phyloP scores from a whole-genome alignment of 148 eudicot genomes.

The Heliamphora exappendiculata region DNA sequence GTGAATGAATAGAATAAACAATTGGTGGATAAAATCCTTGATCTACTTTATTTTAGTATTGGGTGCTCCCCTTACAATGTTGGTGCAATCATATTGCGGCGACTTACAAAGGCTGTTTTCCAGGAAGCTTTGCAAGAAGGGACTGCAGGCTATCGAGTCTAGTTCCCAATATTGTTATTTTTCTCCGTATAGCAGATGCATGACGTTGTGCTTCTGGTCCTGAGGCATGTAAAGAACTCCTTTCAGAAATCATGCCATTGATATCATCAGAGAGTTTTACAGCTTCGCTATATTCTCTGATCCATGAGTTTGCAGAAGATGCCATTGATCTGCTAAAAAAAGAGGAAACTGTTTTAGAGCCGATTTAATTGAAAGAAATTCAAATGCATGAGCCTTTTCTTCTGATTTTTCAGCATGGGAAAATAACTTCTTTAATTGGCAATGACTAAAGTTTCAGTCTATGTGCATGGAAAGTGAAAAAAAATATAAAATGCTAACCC shows the following conservation, averaged over 20 bases:
- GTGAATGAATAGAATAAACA: not conserved
- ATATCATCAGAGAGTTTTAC: constrained; percentile 72
- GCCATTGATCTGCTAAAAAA: constrained; percentile 43
- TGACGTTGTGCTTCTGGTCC: constrained; percentile 76
- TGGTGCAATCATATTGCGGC: not conserved
- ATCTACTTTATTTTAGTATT: not conserved
- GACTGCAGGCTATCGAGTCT: constrained; percentile 76
- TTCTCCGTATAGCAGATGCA: constrained; percentile 68
- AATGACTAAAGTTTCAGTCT: not conserved
- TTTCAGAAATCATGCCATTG: constrained; percentile 67
- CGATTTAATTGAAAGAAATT: not conserved
- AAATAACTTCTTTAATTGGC: not conserved
- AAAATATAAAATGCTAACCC: not conserved
- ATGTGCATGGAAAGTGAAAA: not conserved
- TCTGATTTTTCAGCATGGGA: not conserved
- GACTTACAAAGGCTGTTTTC: constrained; percentile 63
- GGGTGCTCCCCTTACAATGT: not conserved
- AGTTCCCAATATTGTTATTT: constrained; percentile 82
- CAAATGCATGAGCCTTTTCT: not conserved
- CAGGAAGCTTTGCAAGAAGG: constrained; percentile 61
- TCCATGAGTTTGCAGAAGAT: constrained; percentile 65
- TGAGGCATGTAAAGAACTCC: constrained; percentile 38
- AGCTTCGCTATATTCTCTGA: constrained; percentile 78
- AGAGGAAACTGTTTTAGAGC: not conserved
- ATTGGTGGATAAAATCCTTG: not conserved